A percentile compares a stretch with the other conserved stretches of the same genome.
These are phyloP conservation scores for Hawksworthiomyces lignivorus DNA, from an alignment of 2,329 filamentous ascomycete species.

Conservation along the genomic window DNA sequence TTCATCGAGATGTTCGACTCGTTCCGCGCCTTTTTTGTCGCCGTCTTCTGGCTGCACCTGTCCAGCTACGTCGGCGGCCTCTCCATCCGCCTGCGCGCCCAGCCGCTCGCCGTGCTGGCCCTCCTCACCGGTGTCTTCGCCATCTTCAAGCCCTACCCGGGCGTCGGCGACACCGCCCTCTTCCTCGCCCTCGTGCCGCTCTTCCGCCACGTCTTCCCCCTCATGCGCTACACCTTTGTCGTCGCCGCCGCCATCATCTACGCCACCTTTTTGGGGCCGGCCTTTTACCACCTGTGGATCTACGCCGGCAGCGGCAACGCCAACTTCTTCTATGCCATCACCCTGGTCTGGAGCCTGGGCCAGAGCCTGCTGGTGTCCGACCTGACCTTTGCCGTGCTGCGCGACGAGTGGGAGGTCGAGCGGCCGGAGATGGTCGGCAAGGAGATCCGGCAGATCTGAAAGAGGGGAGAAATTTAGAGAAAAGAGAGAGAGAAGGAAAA, in stretches of 20 bases:
- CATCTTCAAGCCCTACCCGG: slow-evolving; percentile 96
- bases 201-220: slow-evolving; percentile 83
- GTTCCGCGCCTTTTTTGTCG: slow-evolving; percentile 93
- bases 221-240: slow-evolving; percentile 92
- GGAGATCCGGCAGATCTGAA: slow-evolving; percentile 72
- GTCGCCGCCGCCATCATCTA: slow-evolving; percentile 78
- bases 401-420: slow-evolving; percentile 92
- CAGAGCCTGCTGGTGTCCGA: slow-evolving; percentile 83
- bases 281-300: slow-evolving; percentile 96
- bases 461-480: neutral
- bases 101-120: slow-evolving; percentile 74
- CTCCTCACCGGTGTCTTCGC: slow-evolving; percentile 84
- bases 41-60: slow-evolving; percentile 95
- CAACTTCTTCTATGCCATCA: slow-evolving; percentile 99
- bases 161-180: slow-evolving; percentile 79
- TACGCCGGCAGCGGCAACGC: slow-evolving; percentile 97
- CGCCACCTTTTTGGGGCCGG: slow-evolving; percentile 78
- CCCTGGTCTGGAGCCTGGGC: slow-evolving; percentile 92
- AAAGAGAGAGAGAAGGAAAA: no score
- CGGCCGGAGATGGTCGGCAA: slow-evolving; percentile 84
- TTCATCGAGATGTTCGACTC: slow-evolving; percentile 99
- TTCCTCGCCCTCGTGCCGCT: slow-evolving; percentile 78
- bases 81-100: slow-evolving; percentile 70
- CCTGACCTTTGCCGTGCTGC: slow-evolving; percentile 74
- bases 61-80: slow-evolving; percentile 82